Evolutionary conservation across 2,329 filamentous ascomycete species (phyloP).

Genomic region (Ophiosphaerella korrae): DNA sequence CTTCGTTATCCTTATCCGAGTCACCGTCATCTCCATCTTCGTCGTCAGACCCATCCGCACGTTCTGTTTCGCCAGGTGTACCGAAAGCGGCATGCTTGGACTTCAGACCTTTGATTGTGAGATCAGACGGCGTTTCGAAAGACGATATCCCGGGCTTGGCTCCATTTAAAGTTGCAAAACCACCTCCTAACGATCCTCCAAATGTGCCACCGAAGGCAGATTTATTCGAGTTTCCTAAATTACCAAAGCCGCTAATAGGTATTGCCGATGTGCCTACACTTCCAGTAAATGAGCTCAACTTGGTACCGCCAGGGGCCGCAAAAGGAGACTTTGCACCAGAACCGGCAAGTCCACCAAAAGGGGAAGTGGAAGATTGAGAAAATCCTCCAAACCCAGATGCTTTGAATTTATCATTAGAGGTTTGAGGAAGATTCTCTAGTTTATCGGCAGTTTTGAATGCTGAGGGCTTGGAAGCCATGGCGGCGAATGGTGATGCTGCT

Average conservation of each 20-base stretch:
- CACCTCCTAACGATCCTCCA: slow-evolving; percentile 48
- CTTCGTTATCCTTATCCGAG: slow-evolving; percentile 21
- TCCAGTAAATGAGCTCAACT: slow-evolving; percentile 36
- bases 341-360: slow-evolving; percentile 36
- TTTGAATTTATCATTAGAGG: slow-evolving; percentile 57
- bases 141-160: slow-evolving; percentile 58
- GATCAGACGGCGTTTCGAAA: slow-evolving; percentile 69
- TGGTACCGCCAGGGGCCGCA: slow-evolving; percentile 33
- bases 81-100: slow-evolving; percentile 77
- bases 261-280: slow-evolving; percentile 19
- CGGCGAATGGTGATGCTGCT: slow-evolving; percentile 55
- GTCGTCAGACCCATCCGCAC: slow-evolving; percentile 58
- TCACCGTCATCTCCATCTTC: slow-evolving; percentile 56
- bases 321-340: slow-evolving; percentile 43
- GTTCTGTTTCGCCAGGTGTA: slow-evolving; percentile 62
- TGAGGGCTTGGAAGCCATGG: slow-evolving; percentile 47
- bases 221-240: slow-evolving; percentile 37
- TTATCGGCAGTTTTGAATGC: slow-evolving; percentile 27
- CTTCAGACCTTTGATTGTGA: slow-evolving; percentile 53
- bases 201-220: slow-evolving; percentile 48
- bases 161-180: slow-evolving; percentile 34
- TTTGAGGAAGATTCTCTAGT: slow-evolving; percentile 38
- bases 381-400: slow-evolving; percentile 54
- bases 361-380: slow-evolving; percentile 44
- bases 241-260: slow-evolving; percentile 38